phyloP scores from a whole-genome alignment of 1,284 basidiomycete species.

The Pseudozyma tsukubaensis region DNA sequence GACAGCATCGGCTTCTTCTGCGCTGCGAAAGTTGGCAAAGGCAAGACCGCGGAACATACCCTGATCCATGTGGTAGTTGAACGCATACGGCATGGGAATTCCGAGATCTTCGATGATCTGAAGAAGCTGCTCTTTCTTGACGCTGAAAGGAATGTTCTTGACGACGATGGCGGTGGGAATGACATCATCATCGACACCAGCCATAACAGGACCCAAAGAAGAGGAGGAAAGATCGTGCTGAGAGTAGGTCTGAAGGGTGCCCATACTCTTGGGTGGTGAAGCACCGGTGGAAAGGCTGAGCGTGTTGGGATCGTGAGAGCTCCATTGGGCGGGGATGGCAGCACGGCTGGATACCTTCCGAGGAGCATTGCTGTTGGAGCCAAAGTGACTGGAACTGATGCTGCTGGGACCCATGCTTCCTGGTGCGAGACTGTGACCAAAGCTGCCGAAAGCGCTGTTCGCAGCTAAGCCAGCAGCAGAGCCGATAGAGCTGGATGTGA shows the following conservation, averaged over 20 bases:
- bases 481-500: constrained; percentile 36
- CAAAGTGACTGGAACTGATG: constrained; percentile 42
- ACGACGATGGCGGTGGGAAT: constrained; percentile 99
- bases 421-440: constrained; percentile 47
- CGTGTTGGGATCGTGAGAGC: constrained; percentile 28
- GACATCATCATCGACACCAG: constrained; percentile 81
- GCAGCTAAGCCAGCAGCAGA: constrained; percentile 36
- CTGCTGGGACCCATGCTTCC: constrained; percentile 36
- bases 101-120: constrained; percentile 93
- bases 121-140: constrained; percentile 93
- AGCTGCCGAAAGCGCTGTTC: constrained; percentile 54
- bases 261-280: constrained; percentile 32
- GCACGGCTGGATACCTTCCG: constrained; percentile 36
- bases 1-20: constrained; percentile 91
- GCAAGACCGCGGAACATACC: constrained; percentile 95
- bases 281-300: constrained; percentile 28
- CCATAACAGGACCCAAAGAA: too few species aligned
- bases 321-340: constrained; percentile 53
- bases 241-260: constrained; percentile 16
- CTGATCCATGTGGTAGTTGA: constrained; percentile 75
- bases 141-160: constrained; percentile 99
- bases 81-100: constrained; percentile 98
- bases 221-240: constrained; percentile 1
- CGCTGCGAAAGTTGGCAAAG: constrained; percentile 95
- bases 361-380: constrained; percentile 30